Evolutionary conservation across 371 early-diverging fungal genomes (phyloP).

Genomic region (Mucor plumbeus): DNA sequence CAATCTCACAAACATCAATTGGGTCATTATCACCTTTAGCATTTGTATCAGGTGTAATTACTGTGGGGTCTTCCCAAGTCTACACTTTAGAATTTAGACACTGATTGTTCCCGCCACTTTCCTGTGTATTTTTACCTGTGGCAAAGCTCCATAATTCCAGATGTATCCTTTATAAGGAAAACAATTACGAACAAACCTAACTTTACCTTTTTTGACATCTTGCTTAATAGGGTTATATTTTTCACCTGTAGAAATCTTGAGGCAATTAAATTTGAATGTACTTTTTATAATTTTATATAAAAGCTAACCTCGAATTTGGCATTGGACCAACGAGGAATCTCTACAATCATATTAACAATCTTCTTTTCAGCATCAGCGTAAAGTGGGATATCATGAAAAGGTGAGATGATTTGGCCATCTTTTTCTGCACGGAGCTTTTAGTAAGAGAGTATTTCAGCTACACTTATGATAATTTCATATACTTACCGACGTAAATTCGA

Average conservation of each 20-base stretch:
- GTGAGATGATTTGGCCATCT: slow-evolving; percentile 81
- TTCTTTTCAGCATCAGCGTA: slow-evolving; percentile 86
- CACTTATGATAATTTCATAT: background rate
- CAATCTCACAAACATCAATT: slow-evolving; percentile 98
- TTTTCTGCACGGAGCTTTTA: slow-evolving; percentile 52
- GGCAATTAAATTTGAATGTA: background rate
- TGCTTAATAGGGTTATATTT: slow-evolving; percentile 98
- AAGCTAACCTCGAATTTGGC: slow-evolving; percentile 95
- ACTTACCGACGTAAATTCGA: slow-evolving; percentile 80
- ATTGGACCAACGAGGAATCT: slow-evolving; percentile 99
- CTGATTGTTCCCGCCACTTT: background rate
- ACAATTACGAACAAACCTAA: slow-evolving; percentile 98
- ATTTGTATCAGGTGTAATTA: slow-evolving; percentile 86
- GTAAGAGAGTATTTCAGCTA: background rate
- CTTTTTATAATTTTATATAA: no score
- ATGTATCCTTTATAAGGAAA: slow-evolving; percentile 99
- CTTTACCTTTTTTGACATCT: slow-evolving; percentile 98
- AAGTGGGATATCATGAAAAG: slow-evolving; percentile 99
- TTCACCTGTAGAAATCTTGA: slow-evolving; percentile 90
- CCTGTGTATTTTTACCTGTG: slow-evolving; percentile 64
- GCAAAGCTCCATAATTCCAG: slow-evolving; percentile 99
- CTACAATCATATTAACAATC: slow-evolving; percentile 96
- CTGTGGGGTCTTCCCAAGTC: slow-evolving; percentile 99
- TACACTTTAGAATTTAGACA: slow-evolving; percentile 23
- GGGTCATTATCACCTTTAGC: slow-evolving; percentile 98